Evolutionary conservation across 2,329 filamentous ascomycete genomes (phyloP), one percentile per base, ranked within the genome.

Genomic region (Aspergillus nomiae): DNA sequence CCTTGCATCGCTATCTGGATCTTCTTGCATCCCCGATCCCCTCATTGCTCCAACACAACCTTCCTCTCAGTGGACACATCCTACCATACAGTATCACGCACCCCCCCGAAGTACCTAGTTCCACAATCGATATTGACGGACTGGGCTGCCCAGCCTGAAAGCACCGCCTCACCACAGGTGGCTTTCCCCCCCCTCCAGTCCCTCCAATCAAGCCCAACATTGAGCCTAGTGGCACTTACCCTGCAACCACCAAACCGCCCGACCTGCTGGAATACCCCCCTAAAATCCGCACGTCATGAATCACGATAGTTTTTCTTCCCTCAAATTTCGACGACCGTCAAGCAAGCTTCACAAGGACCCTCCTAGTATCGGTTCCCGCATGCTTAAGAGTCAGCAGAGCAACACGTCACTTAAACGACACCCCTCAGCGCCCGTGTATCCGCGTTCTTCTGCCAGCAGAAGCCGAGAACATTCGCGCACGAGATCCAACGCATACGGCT

Each of bases 331-430:
- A 53, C 76, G 78, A 54, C 67, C 75, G 53, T 80, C 77, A 63
- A 78, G 74, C 72, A 80, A 80, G 71, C 76, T 80, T 61, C 76
- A 77, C 70, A 82, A 82, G 70, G 78, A 81, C 48, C 74, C 79
- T 68, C 78, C 80, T 63, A 77, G 76, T 64, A 76, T 78, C 64
- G 71, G 71, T 67, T 77, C 76, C 60, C 74, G 75, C 63, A 74
- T 78, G 64, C 75, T 81, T 65, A 77, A 76, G 62, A 80, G 76
- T 67, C 79, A 80, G 65, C 75, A 80, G 65, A 81, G 78, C 69
- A 75, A 73, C 66, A 76, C 75, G 51, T 78, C 78, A 57, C 74
- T 83, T 61, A 81, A 80, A 67, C 75, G 81, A 69, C 80, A 82
- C 68, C 81, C 81, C 36, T 82, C 81, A 59, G 80, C 80, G 28